These are phyloP conservation scores for Carex kokanica DNA, from an alignment of 176 grass and related monocot genomes.

Conservation along the genomic window DNA sequence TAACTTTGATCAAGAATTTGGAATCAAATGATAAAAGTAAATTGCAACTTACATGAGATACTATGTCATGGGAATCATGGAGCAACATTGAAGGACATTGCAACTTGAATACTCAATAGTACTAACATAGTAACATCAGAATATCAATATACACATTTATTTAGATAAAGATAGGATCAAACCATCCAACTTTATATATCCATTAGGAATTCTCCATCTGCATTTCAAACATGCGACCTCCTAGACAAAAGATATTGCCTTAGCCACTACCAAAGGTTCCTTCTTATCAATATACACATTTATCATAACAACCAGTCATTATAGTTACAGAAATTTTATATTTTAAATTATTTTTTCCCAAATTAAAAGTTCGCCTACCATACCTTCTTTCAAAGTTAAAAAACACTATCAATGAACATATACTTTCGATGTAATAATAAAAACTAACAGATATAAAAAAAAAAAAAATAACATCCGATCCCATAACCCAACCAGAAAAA, in stretches of 20 bases:
- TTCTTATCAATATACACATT: not conserved
- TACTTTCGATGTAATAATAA: not conserved
- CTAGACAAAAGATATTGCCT: too few species aligned
- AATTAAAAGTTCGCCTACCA: not conserved
- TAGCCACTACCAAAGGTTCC: too few species aligned
- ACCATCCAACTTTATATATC: too few species aligned
- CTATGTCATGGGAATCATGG: not conserved
- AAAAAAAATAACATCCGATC: too few species aligned
- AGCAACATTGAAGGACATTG: not conserved
- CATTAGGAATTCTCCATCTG: too few species aligned
- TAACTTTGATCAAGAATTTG: not conserved
- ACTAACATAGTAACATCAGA: not conserved
- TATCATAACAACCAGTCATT: not conserved
- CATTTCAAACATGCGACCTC: too few species aligned
- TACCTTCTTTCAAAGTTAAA: too few species aligned
- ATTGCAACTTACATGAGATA: not conserved
- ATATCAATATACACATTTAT: too few species aligned
- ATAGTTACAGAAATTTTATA: not conserved
- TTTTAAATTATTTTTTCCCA: not conserved
- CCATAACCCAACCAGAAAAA: not conserved
- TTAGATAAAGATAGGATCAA: too few species aligned
- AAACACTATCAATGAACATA: too few species aligned
- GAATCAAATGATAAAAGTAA: not conserved
- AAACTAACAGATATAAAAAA: too few species aligned
- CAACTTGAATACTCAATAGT: not conserved